These are phyloP conservation scores for Mortierella sp. DNA, from an alignment of 371 early-diverging fungal genomes.

Conservation along the genomic window DNA sequence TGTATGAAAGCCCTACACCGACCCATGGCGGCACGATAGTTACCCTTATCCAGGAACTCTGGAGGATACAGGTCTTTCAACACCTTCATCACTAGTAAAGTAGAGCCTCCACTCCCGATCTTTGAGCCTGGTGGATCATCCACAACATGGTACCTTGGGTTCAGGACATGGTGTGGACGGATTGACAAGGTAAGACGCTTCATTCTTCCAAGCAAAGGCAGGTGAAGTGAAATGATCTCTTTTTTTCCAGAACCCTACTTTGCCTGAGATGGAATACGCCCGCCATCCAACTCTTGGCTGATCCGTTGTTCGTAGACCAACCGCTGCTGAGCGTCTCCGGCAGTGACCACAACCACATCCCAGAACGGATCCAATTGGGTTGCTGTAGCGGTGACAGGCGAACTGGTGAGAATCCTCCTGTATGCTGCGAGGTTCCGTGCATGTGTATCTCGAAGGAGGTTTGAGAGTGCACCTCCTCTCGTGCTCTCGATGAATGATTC, in stretches of 20 bases:
- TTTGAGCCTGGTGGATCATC: conserved; percentile 51
- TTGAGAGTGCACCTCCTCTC: conserved; percentile 13
- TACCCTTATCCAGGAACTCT: conserved; percentile 18
- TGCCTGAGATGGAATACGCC: conserved; percentile 26
- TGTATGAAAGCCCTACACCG: too few relatives aligned
- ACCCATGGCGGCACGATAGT: background rate
- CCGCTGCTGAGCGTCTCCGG: conserved; percentile 46
- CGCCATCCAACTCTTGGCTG: conserved; percentile 4
- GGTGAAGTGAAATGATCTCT: too few relatives aligned
- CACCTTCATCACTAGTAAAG: conserved; percentile 44
- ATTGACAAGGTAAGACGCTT: too few relatives aligned
- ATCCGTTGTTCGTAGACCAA: conserved; percentile 31
- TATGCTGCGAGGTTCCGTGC: conserved; percentile 23
- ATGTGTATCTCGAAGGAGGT: conserved; percentile 25
- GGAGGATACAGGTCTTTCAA: conserved; percentile 27
- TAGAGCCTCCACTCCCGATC: conserved; percentile 56
- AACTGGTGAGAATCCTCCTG: conserved; percentile 9
- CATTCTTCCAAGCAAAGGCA: too few relatives aligned
- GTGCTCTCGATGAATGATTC: background rate
- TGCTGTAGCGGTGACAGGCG: background rate
- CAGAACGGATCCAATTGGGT: conserved; percentile 25
- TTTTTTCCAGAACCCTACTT: too few relatives aligned
- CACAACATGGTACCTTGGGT: conserved; percentile 46
- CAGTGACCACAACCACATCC: conserved; percentile 54
- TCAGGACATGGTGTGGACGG: background rate